These are phyloP conservation scores for Mortierella sp. DNA, from an alignment of 371 early-diverging fungal species.

Conservation along the genomic window DNA sequence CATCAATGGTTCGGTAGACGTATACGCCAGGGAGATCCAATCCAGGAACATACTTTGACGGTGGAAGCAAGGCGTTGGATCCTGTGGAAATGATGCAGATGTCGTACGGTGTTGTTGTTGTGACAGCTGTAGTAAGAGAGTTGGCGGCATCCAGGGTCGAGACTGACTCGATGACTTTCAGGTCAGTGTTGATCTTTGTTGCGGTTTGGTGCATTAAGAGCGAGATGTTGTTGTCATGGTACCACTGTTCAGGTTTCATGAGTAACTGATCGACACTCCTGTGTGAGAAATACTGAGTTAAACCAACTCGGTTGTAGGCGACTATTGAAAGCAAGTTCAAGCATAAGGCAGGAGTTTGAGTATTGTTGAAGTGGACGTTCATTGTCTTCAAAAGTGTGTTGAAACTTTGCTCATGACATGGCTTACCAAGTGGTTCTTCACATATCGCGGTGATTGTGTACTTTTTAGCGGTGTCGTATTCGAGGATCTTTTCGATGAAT, in stretches of 20 bases:
- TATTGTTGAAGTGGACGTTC: too few relatives aligned
- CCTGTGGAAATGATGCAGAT: slow-evolving; percentile 72
- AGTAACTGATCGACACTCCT: slow-evolving; percentile 58
- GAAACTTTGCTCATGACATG: too few relatives aligned
- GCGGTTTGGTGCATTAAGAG: slow-evolving; percentile 58
- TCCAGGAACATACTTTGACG: slow-evolving; percentile 45
- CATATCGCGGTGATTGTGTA: slow-evolving; percentile 64
- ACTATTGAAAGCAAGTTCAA: slow-evolving; percentile 34
- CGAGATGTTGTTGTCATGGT: slow-evolving; percentile 57
- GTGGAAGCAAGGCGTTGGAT: slow-evolving; percentile 67
- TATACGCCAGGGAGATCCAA: slow-evolving; percentile 61
- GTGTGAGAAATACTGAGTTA: slow-evolving; percentile 74
- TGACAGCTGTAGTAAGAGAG: slow-evolving; percentile 47
- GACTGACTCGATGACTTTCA: slow-evolving; percentile 31
- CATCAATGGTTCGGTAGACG: slow-evolving; percentile 74
- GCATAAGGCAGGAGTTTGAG: too few relatives aligned
- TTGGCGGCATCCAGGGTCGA: slow-evolving; percentile 20
- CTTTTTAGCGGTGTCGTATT: slow-evolving; percentile 57
- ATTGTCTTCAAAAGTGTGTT: too few relatives aligned
- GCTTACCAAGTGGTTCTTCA: slow-evolving; percentile 63
- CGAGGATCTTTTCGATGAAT: slow-evolving; percentile 69
- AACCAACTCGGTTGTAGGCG: slow-evolving; percentile 70
- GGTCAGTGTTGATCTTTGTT: slow-evolving; percentile 55
- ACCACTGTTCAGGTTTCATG: slow-evolving; percentile 64
- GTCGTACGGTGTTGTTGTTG: slow-evolving; percentile 58